A percentile compares a stretch with the other conserved stretches of the same genome.
phyloP scores from a whole-genome alignment of 2,329 filamentous ascomycete genomes.

The Rhynchosporium agropyri region DNA sequence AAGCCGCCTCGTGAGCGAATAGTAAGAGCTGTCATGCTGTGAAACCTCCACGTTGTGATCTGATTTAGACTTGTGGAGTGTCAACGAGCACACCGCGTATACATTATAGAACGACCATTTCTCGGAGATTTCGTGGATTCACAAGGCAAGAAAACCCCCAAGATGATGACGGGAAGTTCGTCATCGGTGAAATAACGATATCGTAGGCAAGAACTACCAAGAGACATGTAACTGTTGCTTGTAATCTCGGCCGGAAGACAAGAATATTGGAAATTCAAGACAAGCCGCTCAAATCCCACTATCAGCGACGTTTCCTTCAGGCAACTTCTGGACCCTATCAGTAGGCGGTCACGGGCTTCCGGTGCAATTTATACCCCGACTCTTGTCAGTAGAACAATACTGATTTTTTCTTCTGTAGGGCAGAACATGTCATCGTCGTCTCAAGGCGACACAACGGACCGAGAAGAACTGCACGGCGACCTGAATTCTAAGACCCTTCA shows the following conservation, averaged over 20 bases:
- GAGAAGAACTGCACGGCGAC: slow-evolving; percentile 10
- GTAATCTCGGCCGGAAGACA: slow-evolving; percentile 4
- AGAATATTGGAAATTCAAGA: background rate
- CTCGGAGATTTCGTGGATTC: background rate
- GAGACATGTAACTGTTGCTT: slow-evolving; percentile 7
- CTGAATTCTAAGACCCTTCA: background rate
- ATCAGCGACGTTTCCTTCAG: background rate
- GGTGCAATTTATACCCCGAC: slow-evolving; percentile 8
- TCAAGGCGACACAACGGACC: slow-evolving; percentile 12
- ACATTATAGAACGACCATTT: background rate
- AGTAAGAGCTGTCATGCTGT: background rate
- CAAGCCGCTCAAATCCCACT: background rate
- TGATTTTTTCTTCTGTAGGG: slow-evolving; percentile 11
- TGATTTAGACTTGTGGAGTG: background rate
- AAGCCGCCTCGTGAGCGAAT: background rate
- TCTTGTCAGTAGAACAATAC: slow-evolving; percentile 14
- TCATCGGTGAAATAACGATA: background rate
- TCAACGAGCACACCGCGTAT: background rate
- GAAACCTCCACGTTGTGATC: background rate
- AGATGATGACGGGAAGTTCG: background rate
- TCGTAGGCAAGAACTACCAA: background rate
- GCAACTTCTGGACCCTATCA: slow-evolving; percentile 2
- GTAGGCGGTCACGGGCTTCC: background rate
- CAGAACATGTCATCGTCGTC: slow-evolving; percentile 11
- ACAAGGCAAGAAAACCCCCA: slow-evolving; percentile 1